Conservation (phyloP, 2,329 filamentous ascomycete genomes). For the Talaromyces sp. region DNA sequence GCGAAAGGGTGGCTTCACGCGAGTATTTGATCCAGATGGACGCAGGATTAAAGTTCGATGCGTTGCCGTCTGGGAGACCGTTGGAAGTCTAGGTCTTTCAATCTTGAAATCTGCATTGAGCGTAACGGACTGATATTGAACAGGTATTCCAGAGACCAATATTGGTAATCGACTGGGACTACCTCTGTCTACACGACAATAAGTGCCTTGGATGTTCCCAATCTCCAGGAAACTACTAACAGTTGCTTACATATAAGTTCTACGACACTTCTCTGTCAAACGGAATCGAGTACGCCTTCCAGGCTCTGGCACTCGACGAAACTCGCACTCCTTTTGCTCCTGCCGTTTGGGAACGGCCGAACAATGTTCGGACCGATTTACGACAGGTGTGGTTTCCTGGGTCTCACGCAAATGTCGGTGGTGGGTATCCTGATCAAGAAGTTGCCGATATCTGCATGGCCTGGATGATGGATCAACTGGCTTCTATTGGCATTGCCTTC, state of each 20-base stretch:
- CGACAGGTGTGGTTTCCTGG: slow-evolving; percentile 3
- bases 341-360: background rate
- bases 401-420: slow-evolving; percentile 3
- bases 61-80: background rate
- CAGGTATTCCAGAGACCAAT: background rate
- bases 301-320: background rate
- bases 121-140: background rate
- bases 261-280: background rate
- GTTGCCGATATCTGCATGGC: background rate
- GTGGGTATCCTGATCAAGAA: slow-evolving; percentile 1
- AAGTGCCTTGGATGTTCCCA: background rate
- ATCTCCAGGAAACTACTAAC: background rate
- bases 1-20: background rate
- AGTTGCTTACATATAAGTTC: background rate
- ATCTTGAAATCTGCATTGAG: background rate
- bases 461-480: background rate
- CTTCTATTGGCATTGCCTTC: background rate
- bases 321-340: background rate
- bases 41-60: background rate
- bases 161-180: background rate
- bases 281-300: background rate
- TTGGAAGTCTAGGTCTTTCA: background rate
- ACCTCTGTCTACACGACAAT: background rate
- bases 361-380: background rate
- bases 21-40: background rate